Percentiles rank a stretch among this genome's conserved stretches.
phyloP scores from a whole-genome alignment of 306 rosid species.

The Vigna trinervia region DNA sequence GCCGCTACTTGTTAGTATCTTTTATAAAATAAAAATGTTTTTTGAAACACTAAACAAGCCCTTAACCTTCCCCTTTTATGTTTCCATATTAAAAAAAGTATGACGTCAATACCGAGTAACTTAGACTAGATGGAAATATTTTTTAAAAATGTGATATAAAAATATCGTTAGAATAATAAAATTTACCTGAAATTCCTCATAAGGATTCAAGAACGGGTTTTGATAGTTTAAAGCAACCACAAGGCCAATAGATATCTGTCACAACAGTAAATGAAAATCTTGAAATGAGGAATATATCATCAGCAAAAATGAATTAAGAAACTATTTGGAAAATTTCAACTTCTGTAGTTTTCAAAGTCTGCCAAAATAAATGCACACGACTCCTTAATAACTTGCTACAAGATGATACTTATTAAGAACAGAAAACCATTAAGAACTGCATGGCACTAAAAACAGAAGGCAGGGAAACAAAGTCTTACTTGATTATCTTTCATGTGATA shows the following conservation, averaged over 20 bases:
- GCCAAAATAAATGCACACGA: slow-evolving; percentile 31
- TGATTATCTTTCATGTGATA: slow-evolving; percentile 94
- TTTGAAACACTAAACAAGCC: neutral
- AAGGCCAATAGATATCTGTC: slow-evolving; percentile 86
- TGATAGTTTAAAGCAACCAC: slow-evolving; percentile 92
- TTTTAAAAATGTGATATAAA: slow-evolving; percentile 4
- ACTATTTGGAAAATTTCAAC: slow-evolving; percentile 6
- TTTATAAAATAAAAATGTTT: neutral
- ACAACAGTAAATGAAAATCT: slow-evolving; percentile 37
- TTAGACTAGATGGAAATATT: slow-evolving; percentile 2
- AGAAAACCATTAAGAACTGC: slow-evolving; percentile 6
- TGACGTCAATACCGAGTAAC: slow-evolving; percentile 4
- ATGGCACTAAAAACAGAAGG: neutral
- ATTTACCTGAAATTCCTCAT: slow-evolving; percentile 94
- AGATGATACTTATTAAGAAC: slow-evolving; percentile 31
- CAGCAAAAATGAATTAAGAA: slow-evolving; percentile 20
- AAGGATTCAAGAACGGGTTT: slow-evolving; percentile 84
- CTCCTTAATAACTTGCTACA: slow-evolving; percentile 4
- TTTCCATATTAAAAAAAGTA: slow-evolving; percentile 21
- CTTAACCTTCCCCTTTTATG: neutral
- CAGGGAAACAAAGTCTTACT: slow-evolving; percentile 48
- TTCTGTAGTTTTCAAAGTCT: slow-evolving; percentile 9
- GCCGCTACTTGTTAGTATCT: neutral
- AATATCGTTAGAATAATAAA: slow-evolving; percentile 11
- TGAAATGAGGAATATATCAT: slow-evolving; percentile 27